Evolutionary conservation across 2,329 filamentous ascomycete species (phyloP).

Genomic region (Epichloe aotearoae): DNA sequence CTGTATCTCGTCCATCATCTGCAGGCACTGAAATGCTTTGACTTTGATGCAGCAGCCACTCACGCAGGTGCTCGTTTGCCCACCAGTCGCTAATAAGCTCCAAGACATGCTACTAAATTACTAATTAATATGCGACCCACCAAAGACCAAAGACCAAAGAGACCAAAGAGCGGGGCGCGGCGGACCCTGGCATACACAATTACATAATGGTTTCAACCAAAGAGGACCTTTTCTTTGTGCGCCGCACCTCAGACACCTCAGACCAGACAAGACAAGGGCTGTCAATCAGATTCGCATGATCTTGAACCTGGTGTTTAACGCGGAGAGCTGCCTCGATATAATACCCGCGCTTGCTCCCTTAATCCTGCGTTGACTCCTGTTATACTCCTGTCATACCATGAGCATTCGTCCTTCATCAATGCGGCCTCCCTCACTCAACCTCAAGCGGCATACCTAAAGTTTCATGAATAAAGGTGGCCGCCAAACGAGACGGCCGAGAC

Average conservation of each 20-base stretch:
- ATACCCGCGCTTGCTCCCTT: not conserved
- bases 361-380: not conserved
- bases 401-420: no score
- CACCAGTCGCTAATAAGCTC: not conserved
- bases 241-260: not conserved
- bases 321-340: not conserved
- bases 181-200: not conserved
- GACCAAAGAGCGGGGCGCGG: not conserved
- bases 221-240: not conserved
- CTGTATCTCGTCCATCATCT: no score
- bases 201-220: no score
- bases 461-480: no score
- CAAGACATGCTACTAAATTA: not conserved
- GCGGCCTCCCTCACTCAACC: no score
- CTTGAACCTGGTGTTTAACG: not conserved
- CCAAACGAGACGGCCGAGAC: no score
- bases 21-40: no score
- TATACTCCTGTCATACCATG: not conserved
- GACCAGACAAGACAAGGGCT: not conserved
- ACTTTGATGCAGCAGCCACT: not conserved
- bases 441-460: no score
- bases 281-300: not conserved
- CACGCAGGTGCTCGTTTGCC: no score
- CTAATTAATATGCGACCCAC: not conserved
- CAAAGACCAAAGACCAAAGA: no score